These are phyloP conservation scores for Mangifera indica DNA, from an alignment of 345 rosid species.

Conservation along the genomic window DNA sequence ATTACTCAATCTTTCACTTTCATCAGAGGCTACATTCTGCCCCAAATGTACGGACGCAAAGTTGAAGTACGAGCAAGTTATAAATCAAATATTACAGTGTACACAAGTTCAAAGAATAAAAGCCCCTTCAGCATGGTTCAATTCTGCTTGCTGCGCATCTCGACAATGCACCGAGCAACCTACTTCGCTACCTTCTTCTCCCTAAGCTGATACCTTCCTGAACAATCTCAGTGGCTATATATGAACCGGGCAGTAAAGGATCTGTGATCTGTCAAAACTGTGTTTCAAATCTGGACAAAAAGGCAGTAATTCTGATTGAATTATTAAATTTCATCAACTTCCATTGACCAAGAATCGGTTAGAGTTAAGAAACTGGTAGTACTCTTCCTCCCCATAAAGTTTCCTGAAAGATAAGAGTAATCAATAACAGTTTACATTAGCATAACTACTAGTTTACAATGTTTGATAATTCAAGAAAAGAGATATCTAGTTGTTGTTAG, in stretches of 20 bases:
- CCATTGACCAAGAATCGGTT: conserved; percentile 25
- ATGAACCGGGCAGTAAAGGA: not conserved
- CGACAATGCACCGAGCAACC: not conserved
- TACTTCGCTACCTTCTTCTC: not conserved
- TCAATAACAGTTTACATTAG: not conserved
- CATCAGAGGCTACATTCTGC: no score
- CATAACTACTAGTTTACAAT: not conserved
- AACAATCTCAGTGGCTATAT: not conserved
- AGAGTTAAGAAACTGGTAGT: conserved; percentile 37
- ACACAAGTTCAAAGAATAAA: not conserved
- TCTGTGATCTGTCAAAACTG: not conserved
- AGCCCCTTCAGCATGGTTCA: not conserved
- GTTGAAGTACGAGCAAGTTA: no score
- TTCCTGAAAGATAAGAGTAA: conserved; percentile 40
- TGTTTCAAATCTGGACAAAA: not conserved
- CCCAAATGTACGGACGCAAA: no score
- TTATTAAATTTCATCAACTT: not conserved
- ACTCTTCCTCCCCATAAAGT: conserved; percentile 61
- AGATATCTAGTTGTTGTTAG: not conserved
- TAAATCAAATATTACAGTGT: no score
- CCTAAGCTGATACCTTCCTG: not conserved
- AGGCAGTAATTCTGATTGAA: not conserved
- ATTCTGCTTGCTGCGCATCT: not conserved
- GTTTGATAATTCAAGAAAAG: not conserved
- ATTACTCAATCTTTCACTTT: no score